Base-by-base conservation (phyloP, 176 grass and related monocot species). In the Raddia guianensis region DNA sequence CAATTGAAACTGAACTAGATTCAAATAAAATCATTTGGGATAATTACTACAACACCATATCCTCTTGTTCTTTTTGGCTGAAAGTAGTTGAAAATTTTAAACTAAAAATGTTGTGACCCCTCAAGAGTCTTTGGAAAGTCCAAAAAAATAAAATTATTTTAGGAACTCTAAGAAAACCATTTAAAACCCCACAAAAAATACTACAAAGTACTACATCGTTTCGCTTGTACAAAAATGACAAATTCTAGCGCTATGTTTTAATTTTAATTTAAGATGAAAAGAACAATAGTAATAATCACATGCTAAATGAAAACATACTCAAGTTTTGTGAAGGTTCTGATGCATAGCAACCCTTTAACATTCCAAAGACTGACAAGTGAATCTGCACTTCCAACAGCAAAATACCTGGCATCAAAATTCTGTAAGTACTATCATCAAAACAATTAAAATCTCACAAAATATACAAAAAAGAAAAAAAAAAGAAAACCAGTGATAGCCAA, bases 361-460 rank as follows among this genome's bases (percentile, higher is more conserved):
- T 95, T 78, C 97, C 97, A 99, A 66, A 99, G 92, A 82, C 97
- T 99, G 48, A 99, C 97, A 34, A 99, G 91, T 68, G 97, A 99
- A 91, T 99, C 97, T 76, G 97, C 93, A 90, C 97, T 99, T 84
- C 97, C 97, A 82, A 99, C 93, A 84, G 97, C 97, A 43, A 99
- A 95, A 83, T 95, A 99, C 72, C 97, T 97, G 68, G 46, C 77
- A 91, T 57, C 68, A 58, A 58, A 82, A 86, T 62, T 73, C 16
- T 82, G 79, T 86, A 82, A 78, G 68, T 78, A 13, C 0, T 34
- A 72, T 72, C 45, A 77, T 57, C 18, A 85, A 81, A 80, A 80
- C 2, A 82, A 57, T 32, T 76, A 48, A 56, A 80, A 16, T 74
- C 12, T 48, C 54, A 27, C 57, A 43, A 8, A 51, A 68, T 63